Base-by-base conservation (phyloP, 2,329 filamentous ascomycete genomes). In the Alternaria longipes region DNA sequence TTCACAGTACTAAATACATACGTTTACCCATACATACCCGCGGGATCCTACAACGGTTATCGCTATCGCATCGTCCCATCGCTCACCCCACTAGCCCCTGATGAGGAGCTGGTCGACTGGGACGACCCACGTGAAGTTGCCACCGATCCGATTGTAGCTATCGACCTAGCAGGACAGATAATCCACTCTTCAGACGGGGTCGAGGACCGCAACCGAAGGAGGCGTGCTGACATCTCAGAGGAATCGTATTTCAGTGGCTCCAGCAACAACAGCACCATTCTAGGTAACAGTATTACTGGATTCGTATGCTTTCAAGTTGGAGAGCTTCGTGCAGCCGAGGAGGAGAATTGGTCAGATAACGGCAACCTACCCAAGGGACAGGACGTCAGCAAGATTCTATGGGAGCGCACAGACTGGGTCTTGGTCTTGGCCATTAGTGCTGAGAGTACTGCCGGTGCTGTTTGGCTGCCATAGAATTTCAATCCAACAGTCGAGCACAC, bases 381-480 rank as follows among this genome's bases (percentile, higher is more conserved):
- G 9, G 18, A 41, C 18, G 18, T 7, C 18, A 9, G 11, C n/a
- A 12, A 9, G 4, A 3, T 8, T 11, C 4, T 14, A 7, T 44
- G 41, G 41, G 14, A 6, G 24, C 0, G 3, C 11, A 44, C 41
- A 44, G 20, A 44, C 11, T 44, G 41, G 41, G 20, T 44, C 41
- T 3, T 44, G 12, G 41, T 44, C 5, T 22, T 44, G 6, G 20
- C 26, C 5, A 44, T 44, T 5, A 4, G 22, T 14, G 22, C 11
- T 2, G 41, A 44, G 3, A 24, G 18, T 16, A 44, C 20, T 12
- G 4, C 41, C 3, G 41, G 41, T 6, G 28, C 41, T 26, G 41
- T 44, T 4, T 44, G 41, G 41, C 22, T 44, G 41, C 20, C 26
- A 44, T 22, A 44, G 20, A 26, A 44, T 12, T 44, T 44, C 41